Base-by-base conservation (phyloP, 768 basidiomycete species). In the Termitomyces sp. region DNA sequence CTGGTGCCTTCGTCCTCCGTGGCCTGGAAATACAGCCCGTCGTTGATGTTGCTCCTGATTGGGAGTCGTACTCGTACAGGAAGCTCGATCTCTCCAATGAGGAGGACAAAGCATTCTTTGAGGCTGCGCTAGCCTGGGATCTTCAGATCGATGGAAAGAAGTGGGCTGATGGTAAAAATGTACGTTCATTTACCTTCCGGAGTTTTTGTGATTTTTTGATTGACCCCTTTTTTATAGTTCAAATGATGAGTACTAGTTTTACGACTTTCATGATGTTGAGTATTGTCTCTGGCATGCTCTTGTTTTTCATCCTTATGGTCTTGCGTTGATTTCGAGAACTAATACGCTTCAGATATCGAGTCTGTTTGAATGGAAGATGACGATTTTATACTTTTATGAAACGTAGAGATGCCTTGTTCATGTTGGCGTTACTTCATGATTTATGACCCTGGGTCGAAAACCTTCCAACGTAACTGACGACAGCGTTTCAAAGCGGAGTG, bases 71-170 rank as follows among this genome's bases (percentile, higher is more conserved):
- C 77, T 65, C 68, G 3, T 98, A 84, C 80, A 84, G 76, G 68
- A 83, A 80, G 73, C 77, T 98, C 66, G 88, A 97, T 72, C 72
- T 93, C 44, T 75, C 72, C 44, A 87, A 88, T 60, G 77, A 76
- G 24, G 85, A 76, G 12, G 88, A 97, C 65, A 94, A 93, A 79
- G 77, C 78, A 59, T 95, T 89, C 83, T 94, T 98, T 68, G 92
- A 94, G 80, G 89, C 80, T 64, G 91, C 90, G 24, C 83, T 96
- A 64, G 90, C 94, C 47, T 98, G 96, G 96, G 94, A 96, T 76
- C 74, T 95, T 60, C 84, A 88, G 73, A 65, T 97, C 4, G 85
- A 83, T 58, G 92, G 85, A 14, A 90, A 87, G 78, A 77, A 78
- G 67, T 92, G 88, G 87, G 83, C 73, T 44, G 90, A 90, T 70